Base-by-base conservation (phyloP, 257 asterid genomes). In the Penstemon newberryi region DNA sequence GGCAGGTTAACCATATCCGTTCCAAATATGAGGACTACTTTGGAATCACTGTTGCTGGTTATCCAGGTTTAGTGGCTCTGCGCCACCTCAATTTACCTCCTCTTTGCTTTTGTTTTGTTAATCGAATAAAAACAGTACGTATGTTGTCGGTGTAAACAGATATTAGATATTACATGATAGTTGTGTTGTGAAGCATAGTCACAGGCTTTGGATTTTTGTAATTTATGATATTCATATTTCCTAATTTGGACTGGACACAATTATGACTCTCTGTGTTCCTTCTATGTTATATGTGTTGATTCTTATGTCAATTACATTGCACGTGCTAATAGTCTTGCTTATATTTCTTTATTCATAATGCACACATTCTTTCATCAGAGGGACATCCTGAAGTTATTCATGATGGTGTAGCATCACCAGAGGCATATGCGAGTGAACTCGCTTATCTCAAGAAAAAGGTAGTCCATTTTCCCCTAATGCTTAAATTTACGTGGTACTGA, bases 41-140 rank as follows among this genome's bases (percentile, higher is more conserved):
- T 81, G 99, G 99, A 75, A 87, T 93, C 59, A 90, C 97, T 7
- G 97, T 93, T 75, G 96, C 99, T 3, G 99, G 99, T 77, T 93
- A 93, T 81, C 99, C 99, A 83, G 99, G 97, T 93, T 56, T 57
- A 36, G 9, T 63, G 38, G 25, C 49, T 64, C 50, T 37, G 49
- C 13, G 10, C 44, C 13, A 19, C 44, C 42, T 40, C 7, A 5
- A 33, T 65, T 12, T 7, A 59, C 61, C 37, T 45, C 63, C 8
- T 65, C 50, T 62, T 42, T 66, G 38, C 49, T 64, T 59, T 11
- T 46, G 47, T 63, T 25, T 56, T 39, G 56, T 36, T 41, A 13
- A 12, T 8, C 45, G 8, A 45, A 43, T 19, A 40, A 25, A 43
- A 47, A 12, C 7, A 19, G 40, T 67, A 5, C 8, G 11, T 19